Evolutionary conservation across 1,284 basidiomycete genomes (phyloP), one percentile per base, ranked within the genome.

Genomic region (Clitocybe nebularis): DNA sequence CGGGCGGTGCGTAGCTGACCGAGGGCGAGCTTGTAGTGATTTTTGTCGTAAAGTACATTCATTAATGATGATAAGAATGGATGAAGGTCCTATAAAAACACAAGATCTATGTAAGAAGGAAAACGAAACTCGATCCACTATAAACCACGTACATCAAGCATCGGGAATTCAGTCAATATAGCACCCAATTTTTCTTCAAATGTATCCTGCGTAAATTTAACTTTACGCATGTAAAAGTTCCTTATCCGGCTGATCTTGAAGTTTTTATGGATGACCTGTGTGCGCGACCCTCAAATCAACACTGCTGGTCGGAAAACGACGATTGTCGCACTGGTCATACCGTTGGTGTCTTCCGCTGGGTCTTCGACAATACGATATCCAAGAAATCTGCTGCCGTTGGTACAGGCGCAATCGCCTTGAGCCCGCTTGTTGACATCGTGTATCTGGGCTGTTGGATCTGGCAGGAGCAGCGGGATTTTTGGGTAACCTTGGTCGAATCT

Each of bases 21-120:
- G 17, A 97, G 74, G 3, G 93, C 93, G 41, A 97, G 88, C 69
- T 96, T 97, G 80, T 96, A 97, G 63, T 97, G 93, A 61, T 96
- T 96, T 71, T 96, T 97, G 77, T 97, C 93, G 68, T 97, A 97
- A 24, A 97, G 77, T 8, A 97, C 93, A 63, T 97, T 97, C 75
- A 97, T 83, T 23, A 97, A 74, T 2, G 91, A 93, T 3, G 92
- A 81, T 20, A 96, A 74, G 74, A 97, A 97, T 2, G 93, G 93
- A 63, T 97, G 93, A 5, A 97, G 74, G 60, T 97, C 93, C 89
- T 94, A 57, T 41, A 58, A 17, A 39, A 41, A 10, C 19, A n/a
- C 17, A 24, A 34, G 13, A 44, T 23, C 24, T n/a, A 63, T 97
- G 93, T 5, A 97, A 73, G 60, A 96, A 93, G 89, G 93, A 57